Conservation (phyloP, 2,329 filamentous ascomycete genomes). For the Lecanoromycetidae sp. region DNA sequence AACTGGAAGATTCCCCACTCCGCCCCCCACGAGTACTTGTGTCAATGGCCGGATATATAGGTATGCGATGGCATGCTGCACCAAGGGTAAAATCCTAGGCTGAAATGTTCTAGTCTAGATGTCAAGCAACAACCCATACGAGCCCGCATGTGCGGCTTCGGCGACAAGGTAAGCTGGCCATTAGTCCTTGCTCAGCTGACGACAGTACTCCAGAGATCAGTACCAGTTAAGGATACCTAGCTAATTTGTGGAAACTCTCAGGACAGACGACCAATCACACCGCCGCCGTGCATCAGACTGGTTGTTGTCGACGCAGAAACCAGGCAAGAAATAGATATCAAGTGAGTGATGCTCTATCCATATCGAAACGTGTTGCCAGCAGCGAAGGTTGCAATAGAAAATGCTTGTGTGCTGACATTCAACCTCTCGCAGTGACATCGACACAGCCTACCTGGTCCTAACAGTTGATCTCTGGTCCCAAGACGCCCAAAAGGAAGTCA, state of each 20-base stretch:
- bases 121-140: constrained; percentile 85
- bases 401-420: neutral
- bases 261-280: constrained; percentile 92
- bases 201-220: neutral
- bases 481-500: constrained; percentile 50
- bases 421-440: constrained; percentile 44
- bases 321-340: constrained; percentile 70
- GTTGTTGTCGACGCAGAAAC: constrained; percentile 63
- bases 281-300: constrained; percentile 80
- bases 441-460: constrained; percentile 55
- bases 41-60: constrained; percentile 17
- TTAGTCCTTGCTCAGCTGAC: neutral
- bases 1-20: too few relatives aligned
- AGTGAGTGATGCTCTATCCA: constrained; percentile 42
- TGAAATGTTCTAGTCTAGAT: constrained; percentile 37
- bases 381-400: neutral
- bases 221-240: constrained; percentile 14
- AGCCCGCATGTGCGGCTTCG: constrained; percentile 97
- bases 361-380: neutral
- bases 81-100: neutral
- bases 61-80: neutral
- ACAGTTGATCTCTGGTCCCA: constrained; percentile 58
- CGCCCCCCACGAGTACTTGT: too few relatives aligned
- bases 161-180: constrained; percentile 78
- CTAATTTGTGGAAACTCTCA: constrained; percentile 31